These are phyloP conservation scores for Periconia digitata DNA, from an alignment of 2,329 filamentous ascomycete genomes.

Conservation along the genomic window DNA sequence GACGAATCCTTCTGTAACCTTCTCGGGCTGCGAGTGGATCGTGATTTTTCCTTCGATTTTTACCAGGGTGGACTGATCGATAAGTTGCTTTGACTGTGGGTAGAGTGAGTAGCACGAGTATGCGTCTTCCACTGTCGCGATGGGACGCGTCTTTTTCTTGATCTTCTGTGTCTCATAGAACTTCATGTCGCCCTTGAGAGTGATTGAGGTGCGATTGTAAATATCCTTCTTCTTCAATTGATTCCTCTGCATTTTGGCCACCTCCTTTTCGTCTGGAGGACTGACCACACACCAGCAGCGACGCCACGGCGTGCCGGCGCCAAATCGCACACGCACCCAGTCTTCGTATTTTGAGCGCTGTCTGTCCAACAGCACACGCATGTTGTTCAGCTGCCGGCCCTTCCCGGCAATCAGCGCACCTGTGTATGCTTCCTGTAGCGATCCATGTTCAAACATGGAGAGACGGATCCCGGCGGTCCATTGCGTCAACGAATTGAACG, in stretches of 20 bases:
- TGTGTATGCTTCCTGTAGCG: constrained; percentile 93
- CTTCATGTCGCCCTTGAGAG: constrained; percentile 85
- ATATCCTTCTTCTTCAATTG: constrained; percentile 82
- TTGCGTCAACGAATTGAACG: constrained; percentile 86
- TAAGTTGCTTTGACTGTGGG: constrained; percentile 88
- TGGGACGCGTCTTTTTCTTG: constrained; percentile 86
- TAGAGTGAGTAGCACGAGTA: constrained; percentile 96
- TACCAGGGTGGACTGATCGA: constrained; percentile 90
- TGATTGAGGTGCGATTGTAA: constrained; percentile 72
- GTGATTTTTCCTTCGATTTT: constrained; percentile 92
- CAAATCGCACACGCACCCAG: constrained; percentile 94
- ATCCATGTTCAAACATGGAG: constrained; percentile 90
- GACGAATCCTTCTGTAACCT: constrained; percentile 86
- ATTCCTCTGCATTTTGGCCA: constrained; percentile 78
- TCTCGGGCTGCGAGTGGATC: constrained; percentile 77
- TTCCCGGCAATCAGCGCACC: constrained; percentile 94
- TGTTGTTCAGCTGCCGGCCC: constrained; percentile 85
- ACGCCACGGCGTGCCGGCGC: constrained; percentile 92
- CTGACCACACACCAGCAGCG: constrained; percentile 95
- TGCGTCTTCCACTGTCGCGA: constrained; percentile 87
- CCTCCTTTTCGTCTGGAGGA: constrained; percentile 92
- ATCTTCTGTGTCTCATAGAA: constrained; percentile 92
- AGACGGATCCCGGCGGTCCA: constrained; percentile 95
- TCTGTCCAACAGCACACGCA: constrained; percentile 83
- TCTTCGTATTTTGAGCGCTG: constrained; percentile 77